Base-by-base conservation (phyloP, 108 stramenopile genomes). In the Skeletonema costatum region DNA sequence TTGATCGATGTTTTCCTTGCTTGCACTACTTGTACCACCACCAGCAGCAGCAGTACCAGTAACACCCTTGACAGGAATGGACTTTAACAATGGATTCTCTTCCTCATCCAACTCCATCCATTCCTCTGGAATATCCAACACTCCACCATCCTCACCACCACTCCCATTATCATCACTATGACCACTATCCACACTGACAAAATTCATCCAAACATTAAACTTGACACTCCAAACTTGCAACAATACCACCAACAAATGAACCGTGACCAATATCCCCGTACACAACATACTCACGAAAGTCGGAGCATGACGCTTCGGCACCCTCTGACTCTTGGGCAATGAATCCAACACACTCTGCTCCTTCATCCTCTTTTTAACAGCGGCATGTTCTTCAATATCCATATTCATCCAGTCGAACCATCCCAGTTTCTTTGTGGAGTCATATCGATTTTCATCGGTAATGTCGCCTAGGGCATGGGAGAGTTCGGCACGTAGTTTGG, bases 221-320 rank as follows among this genome's bases (percentile, higher is more conserved):
- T 68, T 80, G n/a, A 98, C 97, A 53, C 82, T 88, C 98, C 98
- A 99, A 74, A 93, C 85, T 80, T 98, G 97, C 86, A 97, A 76
- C 48, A 99, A 80, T 42, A 94, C 69, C 42, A 98, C 75, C 14
- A 99, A 83, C 38, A 93, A 86, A 84, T 98, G 96, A 41, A 97
- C 58, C 8, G 93, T 86, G 12, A 75, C 86, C 53, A 91, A 73
- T 2, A 97, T 75, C 13, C 96, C 93, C 12, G 90, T 70, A 36
- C 87, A 77, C 39, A 99, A 73, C 17, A 88, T 68, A 3, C 97
- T 93, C 46, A 84, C 86, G 74, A 98, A 98, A 0, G 88, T 76
- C 14, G 98, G 89, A 14, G 91, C 77, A 68, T 92, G 87, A 64
- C 78, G 70, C 17, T 85, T 88, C 13, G 95, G 95, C 60, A 93